phyloP scores from a whole-genome alignment of 2,329 filamentous ascomycete genomes.

The Nothopassalora personata region DNA sequence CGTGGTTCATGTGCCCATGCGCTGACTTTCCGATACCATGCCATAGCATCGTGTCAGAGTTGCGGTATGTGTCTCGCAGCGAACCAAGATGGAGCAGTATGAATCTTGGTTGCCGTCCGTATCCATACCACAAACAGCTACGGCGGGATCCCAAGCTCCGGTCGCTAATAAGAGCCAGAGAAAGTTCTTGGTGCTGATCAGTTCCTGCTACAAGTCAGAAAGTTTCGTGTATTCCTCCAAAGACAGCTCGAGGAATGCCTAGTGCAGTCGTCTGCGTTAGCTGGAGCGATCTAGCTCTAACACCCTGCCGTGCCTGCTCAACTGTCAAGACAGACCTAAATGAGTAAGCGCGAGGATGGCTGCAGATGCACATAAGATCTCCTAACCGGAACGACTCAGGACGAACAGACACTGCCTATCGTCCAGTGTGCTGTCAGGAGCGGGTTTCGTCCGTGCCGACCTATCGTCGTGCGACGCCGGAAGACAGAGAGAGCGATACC shows the following conservation, averaged over 20 bases:
- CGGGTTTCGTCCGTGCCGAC: neutral
- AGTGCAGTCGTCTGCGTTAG: neutral
- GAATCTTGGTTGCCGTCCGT: constrained; percentile 1
- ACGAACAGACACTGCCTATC: neutral
- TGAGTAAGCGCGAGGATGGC: neutral
- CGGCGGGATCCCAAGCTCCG: neutral
- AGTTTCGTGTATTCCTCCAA: neutral
- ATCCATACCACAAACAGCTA: neutral
- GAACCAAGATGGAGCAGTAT: neutral
- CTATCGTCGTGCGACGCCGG: neutral
- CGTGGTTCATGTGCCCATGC: neutral
- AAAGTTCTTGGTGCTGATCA: neutral
- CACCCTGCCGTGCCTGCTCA: neutral
- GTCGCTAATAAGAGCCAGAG: neutral
- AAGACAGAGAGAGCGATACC: neutral
- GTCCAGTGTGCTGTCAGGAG: neutral
- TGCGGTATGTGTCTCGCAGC: neutral
- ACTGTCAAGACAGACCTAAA: neutral
- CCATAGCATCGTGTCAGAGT: neutral
- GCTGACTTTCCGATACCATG: neutral
- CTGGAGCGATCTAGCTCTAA: neutral
- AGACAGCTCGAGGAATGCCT: neutral
- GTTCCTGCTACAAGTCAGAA: neutral
- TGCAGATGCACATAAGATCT: neutral
- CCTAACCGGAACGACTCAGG: neutral